Percentiles rank a stretch among this genome's conserved stretches.
Conservation (phyloP, 176 grass and related monocot species). For the Avena insularis region DNA sequence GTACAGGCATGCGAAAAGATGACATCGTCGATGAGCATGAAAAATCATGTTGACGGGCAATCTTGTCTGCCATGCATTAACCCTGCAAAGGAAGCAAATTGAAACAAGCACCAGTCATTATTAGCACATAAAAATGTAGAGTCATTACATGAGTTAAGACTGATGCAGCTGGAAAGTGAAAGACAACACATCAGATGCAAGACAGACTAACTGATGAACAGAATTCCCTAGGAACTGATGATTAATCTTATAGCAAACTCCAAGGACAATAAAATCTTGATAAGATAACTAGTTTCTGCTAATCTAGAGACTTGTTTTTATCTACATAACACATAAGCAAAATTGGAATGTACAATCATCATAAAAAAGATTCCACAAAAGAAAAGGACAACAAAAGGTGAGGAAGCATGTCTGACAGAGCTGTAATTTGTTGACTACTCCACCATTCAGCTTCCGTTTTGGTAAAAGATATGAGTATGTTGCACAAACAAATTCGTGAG, state of each 20-base stretch:
- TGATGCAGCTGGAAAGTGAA: neutral
- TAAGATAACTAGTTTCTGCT: neutral
- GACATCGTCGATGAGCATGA: neutral
- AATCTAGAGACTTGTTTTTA: neutral
- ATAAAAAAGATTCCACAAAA: too few species aligned
- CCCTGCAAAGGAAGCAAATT: neutral
- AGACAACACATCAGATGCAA: too few species aligned
- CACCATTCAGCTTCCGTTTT: too few species aligned
- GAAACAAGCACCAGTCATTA: neutral
- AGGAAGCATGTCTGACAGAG: too few species aligned
- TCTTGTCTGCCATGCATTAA: neutral
- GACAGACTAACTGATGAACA: too few species aligned
- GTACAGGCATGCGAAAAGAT: neutral
- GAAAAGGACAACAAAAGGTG: too few species aligned
- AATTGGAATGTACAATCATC: too few species aligned
- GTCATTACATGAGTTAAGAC: neutral
- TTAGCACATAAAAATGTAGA: neutral
- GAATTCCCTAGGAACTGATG: too few species aligned
- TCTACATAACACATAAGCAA: too few species aligned
- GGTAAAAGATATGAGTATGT: too few species aligned
- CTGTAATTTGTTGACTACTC: too few species aligned
- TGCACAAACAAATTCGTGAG: too few species aligned
- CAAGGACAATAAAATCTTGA: neutral
- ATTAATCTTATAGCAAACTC: neutral
- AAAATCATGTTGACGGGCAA: neutral